Conservation (phyloP, 176 grass and related monocot species). For the Puya raimondii region DNA sequence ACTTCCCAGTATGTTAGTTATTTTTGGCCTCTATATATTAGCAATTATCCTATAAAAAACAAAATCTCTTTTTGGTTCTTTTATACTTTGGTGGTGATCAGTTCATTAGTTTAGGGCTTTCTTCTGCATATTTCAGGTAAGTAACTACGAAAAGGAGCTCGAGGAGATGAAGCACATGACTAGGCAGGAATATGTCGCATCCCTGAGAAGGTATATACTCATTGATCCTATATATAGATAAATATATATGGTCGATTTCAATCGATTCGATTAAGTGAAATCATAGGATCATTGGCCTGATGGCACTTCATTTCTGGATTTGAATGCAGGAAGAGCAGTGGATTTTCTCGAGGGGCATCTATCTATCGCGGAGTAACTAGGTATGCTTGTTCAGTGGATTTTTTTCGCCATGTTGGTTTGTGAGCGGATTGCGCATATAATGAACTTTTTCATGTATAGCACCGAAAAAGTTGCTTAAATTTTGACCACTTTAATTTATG, state of each 20-base stretch:
- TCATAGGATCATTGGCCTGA: too few species aligned
- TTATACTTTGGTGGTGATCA: neutral
- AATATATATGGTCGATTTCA: neutral
- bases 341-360: slow-evolving; percentile 71
- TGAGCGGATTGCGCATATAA: too few species aligned
- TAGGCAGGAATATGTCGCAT: slow-evolving; percentile 68
- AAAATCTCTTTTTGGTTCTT: neutral
- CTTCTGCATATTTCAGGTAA: slow-evolving; percentile 38
- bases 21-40: neutral
- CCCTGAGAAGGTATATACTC: slow-evolving; percentile 45
- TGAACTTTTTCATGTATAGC: neutral
- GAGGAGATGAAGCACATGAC: slow-evolving; percentile 93
- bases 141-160: slow-evolving; percentile 62
- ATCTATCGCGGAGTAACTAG: slow-evolving; percentile 86
- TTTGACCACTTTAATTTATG: too few species aligned
- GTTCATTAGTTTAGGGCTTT: slow-evolving; percentile 15
- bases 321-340: slow-evolving; percentile 58
- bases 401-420: too few species aligned
- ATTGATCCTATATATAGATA: neutral
- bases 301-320: neutral
- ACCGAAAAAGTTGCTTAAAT: neutral
- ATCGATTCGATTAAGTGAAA: too few species aligned
- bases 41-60: neutral
- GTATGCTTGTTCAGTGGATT: slow-evolving; percentile 6
- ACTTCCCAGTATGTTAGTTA: slow-evolving; percentile 58